Percentiles rank a stretch among this genome's conserved stretches.
phyloP scores from a whole-genome alignment of 2,329 filamentous ascomycete species.

The Scopulariopsis brevicaulis region DNA sequence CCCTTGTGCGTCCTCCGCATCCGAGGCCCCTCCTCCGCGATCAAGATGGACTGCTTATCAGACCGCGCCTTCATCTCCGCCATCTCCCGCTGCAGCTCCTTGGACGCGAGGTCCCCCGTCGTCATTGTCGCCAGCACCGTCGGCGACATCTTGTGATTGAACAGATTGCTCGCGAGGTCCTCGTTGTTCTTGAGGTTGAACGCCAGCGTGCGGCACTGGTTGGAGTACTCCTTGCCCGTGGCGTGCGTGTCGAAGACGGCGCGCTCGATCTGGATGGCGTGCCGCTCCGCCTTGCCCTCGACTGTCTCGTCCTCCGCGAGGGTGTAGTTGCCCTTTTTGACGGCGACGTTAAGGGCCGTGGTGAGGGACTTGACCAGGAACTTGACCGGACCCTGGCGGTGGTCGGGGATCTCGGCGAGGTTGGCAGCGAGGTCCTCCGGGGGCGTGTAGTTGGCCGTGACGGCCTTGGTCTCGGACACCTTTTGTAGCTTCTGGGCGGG shows the following conservation, averaged over 20 bases:
- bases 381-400: constrained; percentile 58
- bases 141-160: constrained; percentile 62
- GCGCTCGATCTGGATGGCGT: constrained; percentile 73
- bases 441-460: constrained; percentile 31
- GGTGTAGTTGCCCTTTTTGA: constrained; percentile 52
- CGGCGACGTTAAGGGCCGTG: constrained; percentile 52
- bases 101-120: constrained; percentile 80
- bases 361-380: constrained; percentile 60
- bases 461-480: constrained; percentile 35
- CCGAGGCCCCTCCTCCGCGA: constrained; percentile 64
- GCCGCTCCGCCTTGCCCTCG: constrained; percentile 53
- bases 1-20: constrained; percentile 90
- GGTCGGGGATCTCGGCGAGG: constrained; percentile 44
- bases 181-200: constrained; percentile 87
- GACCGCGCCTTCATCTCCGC: constrained; percentile 67
- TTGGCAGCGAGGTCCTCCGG: constrained; percentile 39
- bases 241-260: constrained; percentile 47
- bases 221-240: constrained; percentile 37
- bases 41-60: constrained; percentile 76
- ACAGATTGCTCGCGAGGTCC: constrained; percentile 62
- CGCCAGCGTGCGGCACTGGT: constrained; percentile 63
- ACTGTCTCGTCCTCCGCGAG: constrained; percentile 53
- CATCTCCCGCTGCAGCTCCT: constrained; percentile 71
- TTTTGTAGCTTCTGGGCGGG: constrained; percentile 39
- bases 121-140: constrained; percentile 79